A percentile compares a stretch with the other conserved stretches of the same genome.
Evolutionary conservation across 169 alveolate species (phyloP).

Genomic region (Plasmodium gaboni): DNA sequence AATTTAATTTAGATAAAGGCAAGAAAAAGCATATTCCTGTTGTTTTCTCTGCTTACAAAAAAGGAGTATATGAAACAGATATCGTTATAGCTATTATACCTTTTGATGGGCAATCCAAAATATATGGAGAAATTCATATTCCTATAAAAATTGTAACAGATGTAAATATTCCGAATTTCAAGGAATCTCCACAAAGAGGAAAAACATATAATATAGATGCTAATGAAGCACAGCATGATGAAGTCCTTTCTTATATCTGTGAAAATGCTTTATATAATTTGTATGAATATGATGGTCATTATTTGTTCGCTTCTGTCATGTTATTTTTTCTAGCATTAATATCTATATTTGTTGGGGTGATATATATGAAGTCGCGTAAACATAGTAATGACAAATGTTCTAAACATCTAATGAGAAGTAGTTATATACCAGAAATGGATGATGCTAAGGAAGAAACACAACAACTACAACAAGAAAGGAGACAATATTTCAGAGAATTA

Average conservation of each 20-base stretch:
- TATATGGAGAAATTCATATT: conserved; percentile 64
- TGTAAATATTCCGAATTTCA: conserved; percentile 10
- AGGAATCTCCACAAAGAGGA: conserved; percentile 38
- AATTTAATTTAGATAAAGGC: conserved; percentile 24
- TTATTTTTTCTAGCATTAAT: conserved; percentile 13
- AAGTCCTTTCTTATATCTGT: conserved; percentile 50
- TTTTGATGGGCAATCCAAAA: conserved; percentile 25
- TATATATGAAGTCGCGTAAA: not conserved
- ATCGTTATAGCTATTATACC: conserved; percentile 61
- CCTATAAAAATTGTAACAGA: conserved; percentile 67
- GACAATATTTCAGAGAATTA: too few species aligned
- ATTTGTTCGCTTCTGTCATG: conserved; percentile 12
- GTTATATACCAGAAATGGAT: too few species aligned
- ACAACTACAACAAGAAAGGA: too few species aligned
- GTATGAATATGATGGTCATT: conserved; percentile 21
- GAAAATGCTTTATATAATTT: conserved; percentile 63
- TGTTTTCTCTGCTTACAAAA: conserved; percentile 68
- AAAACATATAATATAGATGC: conserved; percentile 18
- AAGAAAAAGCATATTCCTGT: conserved; percentile 67
- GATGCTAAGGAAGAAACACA: too few species aligned
- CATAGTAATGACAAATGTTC: not conserved
- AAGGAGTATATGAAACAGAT: conserved; percentile 63
- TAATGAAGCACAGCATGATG: conserved; percentile 54
- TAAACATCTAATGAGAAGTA: too few species aligned
- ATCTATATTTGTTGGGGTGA: conserved; percentile 2